These are phyloP conservation scores for Boletus patriciae DNA, from an alignment of 768 basidiomycete genomes.

Conservation along the genomic window DNA sequence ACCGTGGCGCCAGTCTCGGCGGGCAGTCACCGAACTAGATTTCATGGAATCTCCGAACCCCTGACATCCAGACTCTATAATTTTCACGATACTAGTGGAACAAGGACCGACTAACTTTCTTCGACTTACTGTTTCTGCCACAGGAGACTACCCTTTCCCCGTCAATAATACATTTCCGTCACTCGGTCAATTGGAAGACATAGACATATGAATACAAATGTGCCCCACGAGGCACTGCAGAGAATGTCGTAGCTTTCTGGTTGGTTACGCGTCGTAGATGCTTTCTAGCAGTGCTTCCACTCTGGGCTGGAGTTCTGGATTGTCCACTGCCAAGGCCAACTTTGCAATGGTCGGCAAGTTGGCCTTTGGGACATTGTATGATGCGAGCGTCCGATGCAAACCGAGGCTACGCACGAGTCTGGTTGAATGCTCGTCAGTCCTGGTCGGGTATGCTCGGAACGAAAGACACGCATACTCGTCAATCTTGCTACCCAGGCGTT, in stretches of 20 bases:
- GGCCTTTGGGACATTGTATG: slow-evolving; percentile 62
- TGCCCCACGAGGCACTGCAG: neutral
- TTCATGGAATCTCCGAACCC: no score
- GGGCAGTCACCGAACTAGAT: neutral
- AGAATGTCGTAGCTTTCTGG: no score
- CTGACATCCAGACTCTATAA: no score
- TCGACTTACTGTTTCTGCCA: neutral
- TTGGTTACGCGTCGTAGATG: slow-evolving; percentile 35
- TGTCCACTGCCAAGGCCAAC: slow-evolving; percentile 26
- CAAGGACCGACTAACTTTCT: neutral
- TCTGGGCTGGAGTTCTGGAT: slow-evolving; percentile 36
- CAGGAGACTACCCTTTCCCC: neutral
- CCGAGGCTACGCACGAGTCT: slow-evolving; percentile 64
- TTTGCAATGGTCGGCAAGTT: slow-evolving; percentile 55
- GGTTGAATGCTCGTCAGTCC: slow-evolving; percentile 8
- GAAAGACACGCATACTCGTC: slow-evolving; percentile 43
- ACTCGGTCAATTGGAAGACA: neutral
- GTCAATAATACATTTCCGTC: neutral
- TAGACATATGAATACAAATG: neutral
- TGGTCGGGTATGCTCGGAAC: neutral
- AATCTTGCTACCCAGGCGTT: slow-evolving; percentile 52
- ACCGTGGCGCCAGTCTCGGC: neutral
- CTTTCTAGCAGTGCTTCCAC: slow-evolving; percentile 52
- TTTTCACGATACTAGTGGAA: no score
- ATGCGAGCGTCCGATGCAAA: slow-evolving; percentile 53